These are phyloP conservation scores for Aspergillus sp. DNA, from an alignment of 2,329 filamentous ascomycete species.

Conservation along the genomic window DNA sequence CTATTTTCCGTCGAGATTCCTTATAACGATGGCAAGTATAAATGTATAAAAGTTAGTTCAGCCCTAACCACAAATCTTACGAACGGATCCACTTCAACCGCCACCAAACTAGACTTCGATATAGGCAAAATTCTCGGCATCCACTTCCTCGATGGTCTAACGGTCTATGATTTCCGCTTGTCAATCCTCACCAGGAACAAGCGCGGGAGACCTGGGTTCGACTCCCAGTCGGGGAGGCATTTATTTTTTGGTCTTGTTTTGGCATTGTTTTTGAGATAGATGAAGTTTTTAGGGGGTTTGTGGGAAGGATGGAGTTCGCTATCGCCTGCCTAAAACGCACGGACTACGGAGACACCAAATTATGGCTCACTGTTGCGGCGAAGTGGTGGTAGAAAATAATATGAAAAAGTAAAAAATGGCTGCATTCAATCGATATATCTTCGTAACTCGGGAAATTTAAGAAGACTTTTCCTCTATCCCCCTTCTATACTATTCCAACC, in stretches of 20 bases:
- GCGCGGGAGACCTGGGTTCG: constrained; percentile 17
- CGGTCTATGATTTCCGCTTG: constrained; percentile 24
- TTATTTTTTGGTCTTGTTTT: neutral
- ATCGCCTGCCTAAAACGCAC: neutral
- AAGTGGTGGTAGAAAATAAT: neutral
- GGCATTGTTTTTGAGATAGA: neutral
- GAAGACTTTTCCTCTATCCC: constrained; percentile 3
- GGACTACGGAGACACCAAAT: too few species aligned
- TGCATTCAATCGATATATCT: neutral
- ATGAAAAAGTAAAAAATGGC: neutral
- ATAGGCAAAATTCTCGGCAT: neutral
- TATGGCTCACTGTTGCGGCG: too few species aligned
- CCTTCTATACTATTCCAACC: neutral
- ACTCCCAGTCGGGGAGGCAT: constrained; percentile 12
- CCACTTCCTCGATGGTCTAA: constrained; percentile 21
- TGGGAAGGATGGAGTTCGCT: neutral
- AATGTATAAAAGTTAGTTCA: too few species aligned
- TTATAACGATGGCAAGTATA: too few species aligned
- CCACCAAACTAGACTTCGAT: too few species aligned
- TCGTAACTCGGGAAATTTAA: neutral
- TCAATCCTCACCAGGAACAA: constrained; percentile 10
- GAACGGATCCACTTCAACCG: too few species aligned
- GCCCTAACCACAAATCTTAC: too few species aligned
- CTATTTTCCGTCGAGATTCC: too few species aligned
- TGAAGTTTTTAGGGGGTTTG: neutral